These are phyloP conservation scores for Isabelozyma rhagii DNA, from an alignment of 805 yeast genomes.

Conservation along the genomic window DNA sequence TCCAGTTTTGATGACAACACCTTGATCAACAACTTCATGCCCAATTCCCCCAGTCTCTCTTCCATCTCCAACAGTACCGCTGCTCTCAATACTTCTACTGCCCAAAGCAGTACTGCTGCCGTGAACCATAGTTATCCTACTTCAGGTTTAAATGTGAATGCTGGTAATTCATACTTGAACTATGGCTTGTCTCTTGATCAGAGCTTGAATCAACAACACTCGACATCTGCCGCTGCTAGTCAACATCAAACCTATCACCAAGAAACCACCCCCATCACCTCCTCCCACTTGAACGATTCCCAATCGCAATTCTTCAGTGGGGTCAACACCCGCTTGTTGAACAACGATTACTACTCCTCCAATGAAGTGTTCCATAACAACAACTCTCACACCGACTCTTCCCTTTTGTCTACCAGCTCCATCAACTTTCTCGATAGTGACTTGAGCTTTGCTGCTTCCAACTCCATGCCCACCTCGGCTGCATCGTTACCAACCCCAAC, in stretches of 20 bases:
- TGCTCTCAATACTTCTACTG: neutral
- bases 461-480: neutral
- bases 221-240: neutral
- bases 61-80: neutral
- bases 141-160: constrained; percentile 2
- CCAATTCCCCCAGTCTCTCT: neutral
- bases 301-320: neutral
- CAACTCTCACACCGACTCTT: constrained; percentile 2
- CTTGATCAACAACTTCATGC: neutral
- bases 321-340: neutral
- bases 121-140: neutral
- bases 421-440: neutral
- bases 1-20: constrained; percentile 3
- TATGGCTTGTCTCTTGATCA: neutral
- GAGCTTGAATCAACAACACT: neutral
- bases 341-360: constrained; percentile 2
- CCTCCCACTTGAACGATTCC: neutral
- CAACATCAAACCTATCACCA: neutral
- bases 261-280: neutral
- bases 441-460: neutral
- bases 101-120: neutral
- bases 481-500: neutral
- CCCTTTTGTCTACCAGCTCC: neutral
- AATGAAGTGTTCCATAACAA: neutral
- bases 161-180: constrained; percentile 5